A percentile compares a stretch with the other conserved stretches of the same genome.
phyloP scores from a whole-genome alignment of 2,329 filamentous ascomycete genomes.

The Claviceps humidiphila region DNA sequence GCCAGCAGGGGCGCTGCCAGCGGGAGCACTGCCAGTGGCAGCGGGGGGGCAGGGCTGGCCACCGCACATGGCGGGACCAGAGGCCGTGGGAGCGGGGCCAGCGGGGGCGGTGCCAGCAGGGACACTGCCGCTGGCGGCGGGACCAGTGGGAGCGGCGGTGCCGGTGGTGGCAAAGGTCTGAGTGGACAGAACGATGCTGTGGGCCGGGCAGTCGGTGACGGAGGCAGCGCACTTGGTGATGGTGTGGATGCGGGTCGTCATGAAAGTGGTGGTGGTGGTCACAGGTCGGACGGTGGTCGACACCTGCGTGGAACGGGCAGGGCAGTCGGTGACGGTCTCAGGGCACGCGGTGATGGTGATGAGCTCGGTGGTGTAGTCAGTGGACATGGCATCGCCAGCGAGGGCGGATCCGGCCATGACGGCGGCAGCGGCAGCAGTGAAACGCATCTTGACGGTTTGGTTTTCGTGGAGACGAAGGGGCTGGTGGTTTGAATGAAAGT shows the following conservation, averaged over 20 bases:
- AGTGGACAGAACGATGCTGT: conserved; percentile 23
- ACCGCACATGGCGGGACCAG: too few species aligned
- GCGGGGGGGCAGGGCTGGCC: not conserved
- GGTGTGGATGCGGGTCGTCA: conserved; percentile 45
- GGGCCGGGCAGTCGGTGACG: conserved; percentile 48
- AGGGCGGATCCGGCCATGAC: conserved; percentile 28
- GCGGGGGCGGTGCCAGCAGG: not conserved
- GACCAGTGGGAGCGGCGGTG: conserved; percentile 10
- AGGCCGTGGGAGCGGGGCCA: not conserved
- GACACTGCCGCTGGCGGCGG: not conserved
- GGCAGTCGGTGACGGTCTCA: conserved; percentile 48
- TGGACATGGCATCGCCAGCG: conserved; percentile 17
- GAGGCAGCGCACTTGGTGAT: conserved; percentile 47
- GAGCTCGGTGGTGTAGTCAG: conserved; percentile 44
- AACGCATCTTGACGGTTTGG: conserved; percentile 46
- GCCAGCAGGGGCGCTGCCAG: conserved; percentile 3
- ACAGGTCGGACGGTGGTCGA: conserved; percentile 26
- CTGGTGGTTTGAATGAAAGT: not conserved
- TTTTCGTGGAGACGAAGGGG: conserved; percentile 17
- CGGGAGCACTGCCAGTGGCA: not conserved
- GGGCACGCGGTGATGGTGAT: conserved; percentile 50
- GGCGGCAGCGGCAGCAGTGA: conserved; percentile 29
- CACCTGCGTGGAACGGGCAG: conserved; percentile 26
- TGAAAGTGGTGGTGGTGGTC: conserved; percentile 42
- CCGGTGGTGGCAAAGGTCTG: conserved; percentile 17